These are phyloP conservation scores for Stachybotrys echinatus DNA, from an alignment of 2,329 filamentous ascomycete species.

Conservation along the genomic window DNA sequence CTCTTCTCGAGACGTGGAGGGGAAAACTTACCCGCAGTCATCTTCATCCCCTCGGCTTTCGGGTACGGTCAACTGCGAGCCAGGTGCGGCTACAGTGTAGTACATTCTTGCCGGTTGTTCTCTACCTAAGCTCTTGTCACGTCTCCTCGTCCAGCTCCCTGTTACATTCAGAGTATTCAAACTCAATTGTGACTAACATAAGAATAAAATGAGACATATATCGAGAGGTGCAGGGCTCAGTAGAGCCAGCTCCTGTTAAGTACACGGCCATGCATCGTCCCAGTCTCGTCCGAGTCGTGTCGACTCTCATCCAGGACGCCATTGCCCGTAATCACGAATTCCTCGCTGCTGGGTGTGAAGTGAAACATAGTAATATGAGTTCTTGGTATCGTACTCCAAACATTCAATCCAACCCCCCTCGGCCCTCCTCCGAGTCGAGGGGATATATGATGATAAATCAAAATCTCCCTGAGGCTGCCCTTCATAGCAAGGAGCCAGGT, in stretches of 20 bases:
- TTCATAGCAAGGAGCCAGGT: too few relatives aligned
- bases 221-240: neutral
- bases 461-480: too few relatives aligned
- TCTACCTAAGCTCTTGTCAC: too few relatives aligned
- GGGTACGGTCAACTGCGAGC: too few relatives aligned
- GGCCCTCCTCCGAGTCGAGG: neutral
- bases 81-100: too few relatives aligned
- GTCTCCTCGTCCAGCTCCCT: too few relatives aligned
- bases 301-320: conserved; percentile 1
- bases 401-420: neutral
- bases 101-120: too few relatives aligned
- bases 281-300: neutral
- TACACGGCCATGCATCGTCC: neutral
- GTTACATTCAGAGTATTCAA: neutral
- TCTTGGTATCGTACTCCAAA: neutral
- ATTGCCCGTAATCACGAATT: neutral
- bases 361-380: neutral
- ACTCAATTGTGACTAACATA: neutral
- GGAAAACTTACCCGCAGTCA: too few relatives aligned
- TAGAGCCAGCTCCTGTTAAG: neutral
- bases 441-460: too few relatives aligned
- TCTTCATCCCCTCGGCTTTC: too few relatives aligned
- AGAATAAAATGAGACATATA: neutral
- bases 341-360: neutral
- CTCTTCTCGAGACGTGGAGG: too few relatives aligned